Percentiles rank a stretch among this genome's conserved stretches.
Evolutionary conservation across 192 early-diverging fungal species (phyloP).

Genomic region (Umbelopsis vinacea): DNA sequence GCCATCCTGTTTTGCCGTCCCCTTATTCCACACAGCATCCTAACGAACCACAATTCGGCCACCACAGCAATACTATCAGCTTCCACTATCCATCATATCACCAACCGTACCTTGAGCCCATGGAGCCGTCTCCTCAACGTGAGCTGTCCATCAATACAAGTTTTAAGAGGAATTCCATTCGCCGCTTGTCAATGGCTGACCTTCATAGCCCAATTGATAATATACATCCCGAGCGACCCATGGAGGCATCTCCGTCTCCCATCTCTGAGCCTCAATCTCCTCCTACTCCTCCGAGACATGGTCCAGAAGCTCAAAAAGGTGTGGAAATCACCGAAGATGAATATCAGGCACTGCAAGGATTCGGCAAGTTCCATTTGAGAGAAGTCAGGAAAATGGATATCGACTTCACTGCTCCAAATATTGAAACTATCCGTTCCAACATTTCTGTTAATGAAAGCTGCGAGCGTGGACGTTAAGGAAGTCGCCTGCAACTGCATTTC

Average conservation of each 20-base stretch:
- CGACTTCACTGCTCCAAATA: constrained; percentile 6
- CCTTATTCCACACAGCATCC: background rate
- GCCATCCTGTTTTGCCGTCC: background rate
- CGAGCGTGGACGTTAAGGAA: constrained; percentile 12
- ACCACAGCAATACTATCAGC: background rate
- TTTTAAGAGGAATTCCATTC: background rate
- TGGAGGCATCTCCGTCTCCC: background rate
- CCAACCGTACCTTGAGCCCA: too few species aligned
- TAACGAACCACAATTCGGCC: background rate
- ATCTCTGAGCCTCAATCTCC: constrained; percentile 4
- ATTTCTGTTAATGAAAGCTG: constrained; percentile 19
- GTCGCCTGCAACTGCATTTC: background rate
- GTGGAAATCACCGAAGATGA: constrained; percentile 23
- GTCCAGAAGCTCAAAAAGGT: background rate
- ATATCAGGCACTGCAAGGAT: constrained; percentile 25
- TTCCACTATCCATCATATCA: background rate
- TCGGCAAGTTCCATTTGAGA: constrained; percentile 17
- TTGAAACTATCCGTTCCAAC: constrained; percentile 18
- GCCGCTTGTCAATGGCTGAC: constrained; percentile 18
- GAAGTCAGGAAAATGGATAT: constrained; percentile 11
- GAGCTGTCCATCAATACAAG: constrained; percentile 8
- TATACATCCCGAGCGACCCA: background rate
- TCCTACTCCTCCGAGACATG: background rate
- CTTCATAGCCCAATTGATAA: constrained; percentile 27
- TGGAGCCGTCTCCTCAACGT: background rate